Evolutionary conservation across 73 alveolate species (phyloP).

Genomic region (Tetrahymena malaccensis): DNA sequence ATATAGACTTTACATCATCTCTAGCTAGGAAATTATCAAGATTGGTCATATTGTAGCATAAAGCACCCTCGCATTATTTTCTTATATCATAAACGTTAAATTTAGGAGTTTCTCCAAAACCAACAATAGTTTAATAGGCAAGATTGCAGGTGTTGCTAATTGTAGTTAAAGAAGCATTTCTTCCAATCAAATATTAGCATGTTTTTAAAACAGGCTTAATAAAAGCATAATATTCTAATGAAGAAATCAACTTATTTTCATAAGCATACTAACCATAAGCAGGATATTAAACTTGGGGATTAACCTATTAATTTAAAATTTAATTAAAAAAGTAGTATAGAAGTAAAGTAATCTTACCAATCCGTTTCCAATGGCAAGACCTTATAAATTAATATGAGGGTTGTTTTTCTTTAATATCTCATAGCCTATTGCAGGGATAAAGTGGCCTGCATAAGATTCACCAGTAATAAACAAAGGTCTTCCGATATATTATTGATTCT

Average conservation of each 20-base stretch:
- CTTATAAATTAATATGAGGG: conserved; percentile 44
- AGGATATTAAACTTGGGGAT: conserved; percentile 43
- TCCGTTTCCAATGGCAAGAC: conserved; percentile 58
- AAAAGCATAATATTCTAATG: background rate
- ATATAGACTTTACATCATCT: conserved; percentile 19
- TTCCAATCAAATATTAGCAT: conserved; percentile 11
- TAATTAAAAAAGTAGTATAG: no score
- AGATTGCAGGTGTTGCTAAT: conserved; percentile 30
- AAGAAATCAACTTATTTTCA: conserved; percentile 21
- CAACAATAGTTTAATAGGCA: conserved; percentile 16
- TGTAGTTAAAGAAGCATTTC: conserved; percentile 1
- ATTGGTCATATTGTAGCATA: conserved; percentile 37
- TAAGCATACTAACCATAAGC: conserved; percentile 41
- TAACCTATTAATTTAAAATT: conserved; percentile 4
- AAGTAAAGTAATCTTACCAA: background rate
- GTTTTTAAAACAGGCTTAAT: conserved; percentile 13
- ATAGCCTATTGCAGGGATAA: conserved; percentile 71
- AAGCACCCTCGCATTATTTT: conserved; percentile 34
- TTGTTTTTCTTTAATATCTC: conserved; percentile 20
- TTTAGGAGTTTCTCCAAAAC: conserved; percentile 37
- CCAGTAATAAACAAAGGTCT: conserved; percentile 85
- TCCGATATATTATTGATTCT: conserved; percentile 62
- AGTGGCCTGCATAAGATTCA: conserved; percentile 95
- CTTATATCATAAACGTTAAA: conserved; percentile 54
- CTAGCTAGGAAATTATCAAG: conserved; percentile 26